phyloP scores from a whole-genome alignment of 805 yeast genomes.

The Pichia sporocuriosa region DNA sequence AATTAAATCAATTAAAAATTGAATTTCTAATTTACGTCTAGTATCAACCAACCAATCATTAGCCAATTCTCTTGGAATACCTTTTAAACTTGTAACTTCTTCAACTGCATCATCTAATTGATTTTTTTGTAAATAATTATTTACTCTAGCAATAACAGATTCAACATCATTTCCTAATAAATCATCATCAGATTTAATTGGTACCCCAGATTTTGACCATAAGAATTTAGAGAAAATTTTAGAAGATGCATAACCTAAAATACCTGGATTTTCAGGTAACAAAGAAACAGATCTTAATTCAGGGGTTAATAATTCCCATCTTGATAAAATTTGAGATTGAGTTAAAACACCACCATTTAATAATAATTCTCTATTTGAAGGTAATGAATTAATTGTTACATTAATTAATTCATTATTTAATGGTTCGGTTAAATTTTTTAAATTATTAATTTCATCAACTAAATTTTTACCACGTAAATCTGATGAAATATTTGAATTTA shows the following conservation, averaged over 20 bases:
- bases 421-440: constrained; percentile 32
- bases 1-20: constrained; percentile 64
- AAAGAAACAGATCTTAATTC: constrained; percentile 85
- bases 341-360: constrained; percentile 58
- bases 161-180: constrained; percentile 72
- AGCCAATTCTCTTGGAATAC: constrained; percentile 88
- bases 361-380: constrained; percentile 33
- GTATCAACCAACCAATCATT: constrained; percentile 89
- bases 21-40: constrained; percentile 82
- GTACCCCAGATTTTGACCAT: constrained; percentile 71
- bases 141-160: constrained; percentile 80
- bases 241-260: constrained; percentile 85
- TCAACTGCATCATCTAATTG: constrained; percentile 85
- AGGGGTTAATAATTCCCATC: constrained; percentile 75
- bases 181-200: constrained; percentile 33
- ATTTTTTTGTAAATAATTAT: constrained; percentile 64
- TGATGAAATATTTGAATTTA: constrained; percentile 32
- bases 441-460: constrained; percentile 34
- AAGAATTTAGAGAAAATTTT: constrained; percentile 67
- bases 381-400: constrained; percentile 41
- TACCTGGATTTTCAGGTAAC: constrained; percentile 92
- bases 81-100: constrained; percentile 82
- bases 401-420: constrained; percentile 30
- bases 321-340: constrained; percentile 65
- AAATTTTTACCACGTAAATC: constrained; percentile 41